Conservation (phyloP, 1,139 yeast genomes). For the Suhomyces terraborum region DNA sequence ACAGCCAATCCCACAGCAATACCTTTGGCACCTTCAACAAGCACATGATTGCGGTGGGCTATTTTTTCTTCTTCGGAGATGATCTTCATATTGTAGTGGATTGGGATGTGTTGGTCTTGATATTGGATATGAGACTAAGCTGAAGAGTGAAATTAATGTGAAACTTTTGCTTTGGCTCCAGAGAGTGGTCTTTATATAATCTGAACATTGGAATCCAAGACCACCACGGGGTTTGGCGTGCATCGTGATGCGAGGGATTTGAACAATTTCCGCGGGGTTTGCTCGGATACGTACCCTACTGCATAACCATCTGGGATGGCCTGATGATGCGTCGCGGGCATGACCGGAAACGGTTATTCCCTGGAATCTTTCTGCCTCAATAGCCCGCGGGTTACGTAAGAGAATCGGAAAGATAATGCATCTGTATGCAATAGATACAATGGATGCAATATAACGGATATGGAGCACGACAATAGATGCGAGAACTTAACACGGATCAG, state of each 20-base stretch:
- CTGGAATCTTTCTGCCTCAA: too few species aligned
- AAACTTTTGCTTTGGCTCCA: not conserved
- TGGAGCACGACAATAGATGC: too few species aligned
- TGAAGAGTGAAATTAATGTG: too few species aligned
- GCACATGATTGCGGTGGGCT: conserved; percentile 41
- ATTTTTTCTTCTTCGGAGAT: conserved; percentile 41
- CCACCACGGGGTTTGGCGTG: not conserved
- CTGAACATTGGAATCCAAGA: not conserved
- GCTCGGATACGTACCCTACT: not conserved
- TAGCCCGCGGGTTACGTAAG: not conserved
- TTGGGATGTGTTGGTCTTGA: not conserved
- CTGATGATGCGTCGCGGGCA: not conserved
- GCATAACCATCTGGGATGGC: not conserved
- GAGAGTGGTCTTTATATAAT: not conserved
- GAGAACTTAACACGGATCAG: too few species aligned
- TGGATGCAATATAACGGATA: too few species aligned
- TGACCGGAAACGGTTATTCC: not conserved
- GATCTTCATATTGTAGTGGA: conserved; percentile 37
- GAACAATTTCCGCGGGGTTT: not conserved
- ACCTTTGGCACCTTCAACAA: conserved; percentile 44
- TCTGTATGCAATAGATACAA: not conserved
- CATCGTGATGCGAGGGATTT: too few species aligned
- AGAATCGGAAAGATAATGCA: not conserved
- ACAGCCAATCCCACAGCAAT: conserved; percentile 38
- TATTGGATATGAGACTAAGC: too few species aligned